A percentile compares a stretch with the other conserved stretches of the same genome.
Conservation (phyloP, 805 yeast species). For the Saccharomycopsis schoenii region DNA sequence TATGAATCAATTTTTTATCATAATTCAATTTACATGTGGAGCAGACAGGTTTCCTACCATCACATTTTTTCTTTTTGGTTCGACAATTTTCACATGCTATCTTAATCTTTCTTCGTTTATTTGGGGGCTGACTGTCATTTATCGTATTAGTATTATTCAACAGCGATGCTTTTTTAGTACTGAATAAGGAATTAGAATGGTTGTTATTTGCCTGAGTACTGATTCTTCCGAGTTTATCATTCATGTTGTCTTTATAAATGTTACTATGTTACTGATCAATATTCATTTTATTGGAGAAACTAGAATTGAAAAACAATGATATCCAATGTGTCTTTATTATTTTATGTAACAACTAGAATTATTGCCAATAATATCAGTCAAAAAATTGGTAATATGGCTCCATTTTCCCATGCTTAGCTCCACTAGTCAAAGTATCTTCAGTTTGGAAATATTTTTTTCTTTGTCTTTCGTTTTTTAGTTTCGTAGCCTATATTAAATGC, state of each 20-base stretch:
- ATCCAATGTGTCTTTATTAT: no score
- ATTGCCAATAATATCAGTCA: not conserved
- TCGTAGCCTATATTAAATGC: not conserved
- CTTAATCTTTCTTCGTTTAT: slow-evolving; percentile 9
- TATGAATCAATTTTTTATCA: slow-evolving; percentile 6
- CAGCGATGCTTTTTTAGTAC: not conserved
- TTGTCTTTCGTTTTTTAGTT: not conserved
- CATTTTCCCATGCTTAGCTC: not conserved
- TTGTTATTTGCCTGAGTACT: not conserved
- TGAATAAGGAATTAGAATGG: not conserved
- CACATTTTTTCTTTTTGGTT: slow-evolving; percentile 15
- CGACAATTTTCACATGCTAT: slow-evolving; percentile 18
- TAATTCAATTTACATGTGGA: slow-evolving; percentile 10
- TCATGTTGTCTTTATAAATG: not conserved
- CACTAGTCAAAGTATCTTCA: not conserved
- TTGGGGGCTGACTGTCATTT: not conserved
- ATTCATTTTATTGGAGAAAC: no score
- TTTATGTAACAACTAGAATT: no score
- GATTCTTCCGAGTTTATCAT: not conserved
- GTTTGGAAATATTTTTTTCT: not conserved
- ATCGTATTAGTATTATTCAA: not conserved
- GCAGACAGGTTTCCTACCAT: slow-evolving; percentile 16
- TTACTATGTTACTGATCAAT: not conserved
- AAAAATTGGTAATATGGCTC: not conserved
- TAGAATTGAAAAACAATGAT: no score